These are phyloP conservation scores for Ceratobasidium sp. DNA, from an alignment of 1,284 basidiomycete genomes.

Conservation along the genomic window DNA sequence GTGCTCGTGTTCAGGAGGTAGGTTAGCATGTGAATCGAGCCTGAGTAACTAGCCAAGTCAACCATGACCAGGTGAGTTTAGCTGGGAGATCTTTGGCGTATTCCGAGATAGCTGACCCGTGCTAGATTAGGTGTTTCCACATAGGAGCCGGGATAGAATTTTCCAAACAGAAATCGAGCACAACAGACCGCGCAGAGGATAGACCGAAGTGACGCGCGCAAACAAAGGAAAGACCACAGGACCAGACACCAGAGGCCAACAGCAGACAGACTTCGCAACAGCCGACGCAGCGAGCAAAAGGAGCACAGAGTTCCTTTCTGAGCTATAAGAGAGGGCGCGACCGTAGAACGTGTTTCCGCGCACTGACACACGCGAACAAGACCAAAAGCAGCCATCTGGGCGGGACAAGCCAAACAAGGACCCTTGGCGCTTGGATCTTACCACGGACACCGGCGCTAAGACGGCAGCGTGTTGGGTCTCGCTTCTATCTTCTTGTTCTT, in stretches of 20 bases:
- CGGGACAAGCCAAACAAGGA: not conserved
- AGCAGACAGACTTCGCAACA: not conserved
- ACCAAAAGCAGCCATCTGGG: not conserved
- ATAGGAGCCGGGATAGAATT: no score
- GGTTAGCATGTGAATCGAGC: no score
- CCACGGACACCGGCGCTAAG: conserved; percentile 3
- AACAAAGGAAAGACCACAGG: no score
- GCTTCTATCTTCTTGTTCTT: not conserved
- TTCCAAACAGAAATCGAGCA: no score
- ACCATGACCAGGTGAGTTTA: no score
- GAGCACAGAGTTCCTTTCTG: not conserved
- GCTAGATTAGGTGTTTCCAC: no score
- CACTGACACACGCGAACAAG: not conserved
- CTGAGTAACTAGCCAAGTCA: no score
- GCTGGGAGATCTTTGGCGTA: no score
- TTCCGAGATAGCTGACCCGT: no score
- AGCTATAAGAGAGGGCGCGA: conserved; percentile 16
- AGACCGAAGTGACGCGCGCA: no score
- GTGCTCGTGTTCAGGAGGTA: no score
- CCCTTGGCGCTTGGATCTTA: not conserved
- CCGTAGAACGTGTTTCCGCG: conserved; percentile 18
- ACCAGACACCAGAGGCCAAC: not conserved
- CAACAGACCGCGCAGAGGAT: no score
- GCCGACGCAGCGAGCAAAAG: conserved; percentile 5
- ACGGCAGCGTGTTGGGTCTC: conserved; percentile 7